phyloP scores from a whole-genome alignment of 2,329 filamentous ascomycete genomes.

The Pseudopyrenochaeta lycopersici region DNA sequence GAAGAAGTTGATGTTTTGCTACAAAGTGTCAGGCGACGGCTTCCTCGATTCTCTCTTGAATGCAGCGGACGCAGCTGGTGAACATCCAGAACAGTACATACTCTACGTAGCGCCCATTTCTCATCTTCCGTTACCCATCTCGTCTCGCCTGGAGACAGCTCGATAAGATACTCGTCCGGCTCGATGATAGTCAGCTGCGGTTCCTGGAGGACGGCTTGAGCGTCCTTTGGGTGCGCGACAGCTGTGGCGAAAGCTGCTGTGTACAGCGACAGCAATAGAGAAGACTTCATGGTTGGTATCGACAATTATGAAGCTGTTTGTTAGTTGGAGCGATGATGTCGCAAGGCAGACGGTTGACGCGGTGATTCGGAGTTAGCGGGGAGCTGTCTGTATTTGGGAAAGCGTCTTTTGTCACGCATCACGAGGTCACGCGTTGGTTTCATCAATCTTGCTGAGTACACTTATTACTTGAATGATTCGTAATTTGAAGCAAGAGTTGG shows the following conservation, averaged over 20 bases:
- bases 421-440: constrained; percentile 9
- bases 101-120: constrained; percentile 89
- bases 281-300: constrained; percentile 42
- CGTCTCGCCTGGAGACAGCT: constrained; percentile 83
- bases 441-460: neutral
- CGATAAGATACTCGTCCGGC: constrained; percentile 67
- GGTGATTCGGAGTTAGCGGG: constrained; percentile 34
- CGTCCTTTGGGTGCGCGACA: constrained; percentile 33
- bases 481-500: no score
- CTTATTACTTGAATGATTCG: no score
- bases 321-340: constrained; percentile 11
- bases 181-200: constrained; percentile 37
- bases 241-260: constrained; percentile 40
- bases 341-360: constrained; percentile 23
- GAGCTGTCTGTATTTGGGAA: constrained; percentile 12
- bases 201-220: constrained; percentile 42
- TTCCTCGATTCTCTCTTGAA: neutral
- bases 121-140: constrained; percentile 92
- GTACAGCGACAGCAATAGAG: constrained; percentile 43
- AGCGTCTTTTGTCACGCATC: constrained; percentile 15
- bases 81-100: constrained; percentile 55
- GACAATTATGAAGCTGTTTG: constrained; percentile 8
- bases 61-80: neutral
- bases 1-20: constrained; percentile 91
- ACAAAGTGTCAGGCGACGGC: constrained; percentile 27